A percentile compares a stretch with the other conserved stretches of the same genome.
These are phyloP conservation scores for Aureobasidium sp. DNA, from an alignment of 2,329 filamentous ascomycete species.

Conservation along the genomic window DNA sequence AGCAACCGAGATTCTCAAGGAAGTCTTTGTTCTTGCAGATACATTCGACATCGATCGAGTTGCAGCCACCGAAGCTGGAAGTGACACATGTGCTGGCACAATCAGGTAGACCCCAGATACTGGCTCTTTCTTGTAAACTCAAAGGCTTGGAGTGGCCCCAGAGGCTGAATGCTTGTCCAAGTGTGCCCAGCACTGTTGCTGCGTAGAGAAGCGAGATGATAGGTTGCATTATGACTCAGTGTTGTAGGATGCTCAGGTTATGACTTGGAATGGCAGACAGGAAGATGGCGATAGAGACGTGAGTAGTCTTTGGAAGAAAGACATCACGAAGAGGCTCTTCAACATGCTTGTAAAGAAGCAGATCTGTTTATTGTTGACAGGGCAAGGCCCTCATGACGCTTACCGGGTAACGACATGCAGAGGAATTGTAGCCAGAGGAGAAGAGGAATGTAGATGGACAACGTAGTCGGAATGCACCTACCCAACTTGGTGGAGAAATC, in stretches of 20 bases:
- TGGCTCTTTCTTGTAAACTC: not conserved
- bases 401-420: not conserved
- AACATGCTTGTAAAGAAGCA: not conserved
- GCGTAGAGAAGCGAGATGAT: not conserved
- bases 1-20: constrained; percentile 34
- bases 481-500: not conserved
- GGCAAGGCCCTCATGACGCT: not conserved
- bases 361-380: not conserved
- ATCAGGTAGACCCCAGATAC: constrained; percentile 22
- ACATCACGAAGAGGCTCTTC: not conserved
- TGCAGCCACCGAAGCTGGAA: constrained; percentile 30
- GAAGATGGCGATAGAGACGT: not conserved
- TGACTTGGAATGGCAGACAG: too few relatives aligned
- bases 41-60: constrained; percentile 32
- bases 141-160: not conserved
- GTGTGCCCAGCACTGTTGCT: not conserved
- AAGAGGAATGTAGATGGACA: not conserved
- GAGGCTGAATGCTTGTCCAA: not conserved
- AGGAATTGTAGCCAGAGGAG: not conserved
- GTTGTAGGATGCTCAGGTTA: too few relatives aligned
- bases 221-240: not conserved
- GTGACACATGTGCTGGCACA: constrained; percentile 31
- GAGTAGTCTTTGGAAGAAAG: not conserved
- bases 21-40: constrained; percentile 33
- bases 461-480: not conserved